These are phyloP conservation scores for Myxozyma lipomycoides DNA, from an alignment of 805 yeast genomes.

Conservation along the genomic window DNA sequence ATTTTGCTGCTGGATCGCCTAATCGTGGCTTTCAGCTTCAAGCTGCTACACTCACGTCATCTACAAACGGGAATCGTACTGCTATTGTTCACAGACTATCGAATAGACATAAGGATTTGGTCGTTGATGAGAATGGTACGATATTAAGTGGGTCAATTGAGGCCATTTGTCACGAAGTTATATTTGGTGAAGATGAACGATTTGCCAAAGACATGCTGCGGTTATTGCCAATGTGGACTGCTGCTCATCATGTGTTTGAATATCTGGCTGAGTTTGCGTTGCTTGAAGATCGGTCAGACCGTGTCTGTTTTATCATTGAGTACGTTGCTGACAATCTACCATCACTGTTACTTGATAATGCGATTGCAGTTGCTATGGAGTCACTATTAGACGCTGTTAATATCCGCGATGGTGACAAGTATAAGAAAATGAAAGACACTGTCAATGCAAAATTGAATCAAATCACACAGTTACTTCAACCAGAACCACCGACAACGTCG, in stretches of 20 bases:
- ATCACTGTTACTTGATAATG: conserved; percentile 16
- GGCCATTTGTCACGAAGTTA: conserved; percentile 68
- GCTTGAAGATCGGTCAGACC: conserved; percentile 4
- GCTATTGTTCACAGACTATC: conserved; percentile 24
- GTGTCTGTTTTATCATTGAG: conserved; percentile 5
- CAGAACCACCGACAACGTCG: neutral
- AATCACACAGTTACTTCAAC: neutral
- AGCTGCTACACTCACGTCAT: neutral
- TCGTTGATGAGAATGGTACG: conserved; percentile 47
- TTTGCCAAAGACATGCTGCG: conserved; percentile 45
- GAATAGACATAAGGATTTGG: conserved; percentile 59
- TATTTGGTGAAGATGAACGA: conserved; percentile 50
- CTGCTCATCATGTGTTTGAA: conserved; percentile 44
- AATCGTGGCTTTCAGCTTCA: neutral
- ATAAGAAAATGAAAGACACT: neutral
- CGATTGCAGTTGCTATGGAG: conserved; percentile 1
- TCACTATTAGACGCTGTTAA: conserved; percentile 5
- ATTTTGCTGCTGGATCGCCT: conserved; percentile 20
- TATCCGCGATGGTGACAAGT: neutral
- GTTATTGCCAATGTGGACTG: conserved; percentile 54
- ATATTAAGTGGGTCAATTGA: conserved; percentile 58
- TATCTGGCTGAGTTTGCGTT: conserved; percentile 45
- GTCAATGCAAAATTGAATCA: neutral
- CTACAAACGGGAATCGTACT: neutral
- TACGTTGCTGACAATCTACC: conserved; percentile 5